A percentile compares a stretch with the other conserved stretches of the same genome.
Conservation (phyloP, 2,329 filamentous ascomycete species). For the Pseudocercospora macadamiae region DNA sequence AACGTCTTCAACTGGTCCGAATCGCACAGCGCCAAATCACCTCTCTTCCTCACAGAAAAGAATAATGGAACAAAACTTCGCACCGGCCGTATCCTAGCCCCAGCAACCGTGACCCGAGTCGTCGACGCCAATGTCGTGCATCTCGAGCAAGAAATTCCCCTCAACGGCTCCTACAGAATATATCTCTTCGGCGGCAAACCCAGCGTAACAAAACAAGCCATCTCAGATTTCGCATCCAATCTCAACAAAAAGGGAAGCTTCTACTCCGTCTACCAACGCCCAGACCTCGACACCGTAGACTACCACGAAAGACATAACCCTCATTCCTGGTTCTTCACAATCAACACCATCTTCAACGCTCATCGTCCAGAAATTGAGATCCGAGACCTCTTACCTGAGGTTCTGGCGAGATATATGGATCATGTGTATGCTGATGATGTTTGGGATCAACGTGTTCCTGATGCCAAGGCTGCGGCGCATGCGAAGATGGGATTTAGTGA, state of each 20-base stretch:
- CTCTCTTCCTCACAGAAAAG: constrained; percentile 65
- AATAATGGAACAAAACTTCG: constrained; percentile 62
- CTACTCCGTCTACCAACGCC: constrained; percentile 66
- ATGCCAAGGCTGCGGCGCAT: constrained; percentile 75
- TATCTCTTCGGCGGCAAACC: constrained; percentile 82
- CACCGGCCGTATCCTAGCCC: constrained; percentile 75
- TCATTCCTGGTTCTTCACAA: constrained; percentile 78
- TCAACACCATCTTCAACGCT: constrained; percentile 75
- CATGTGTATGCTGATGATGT: constrained; percentile 87
- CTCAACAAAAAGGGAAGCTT: constrained; percentile 71
- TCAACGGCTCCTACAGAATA: constrained; percentile 85
- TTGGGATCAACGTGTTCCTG: constrained; percentile 69
- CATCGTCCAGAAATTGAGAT: constrained; percentile 73
- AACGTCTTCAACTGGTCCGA: constrained; percentile 85
- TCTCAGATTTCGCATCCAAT: constrained; percentile 69
- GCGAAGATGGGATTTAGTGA: constrained; percentile 81
- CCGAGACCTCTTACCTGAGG: constrained; percentile 66
- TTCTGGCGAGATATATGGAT: constrained; percentile 75
- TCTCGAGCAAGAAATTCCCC: constrained; percentile 83
- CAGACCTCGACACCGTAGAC: constrained; percentile 64
- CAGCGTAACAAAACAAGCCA: constrained; percentile 60
- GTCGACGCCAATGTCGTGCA: constrained; percentile 88
- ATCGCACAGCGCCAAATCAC: constrained; percentile 70
- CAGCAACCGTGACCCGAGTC: constrained; percentile 81
- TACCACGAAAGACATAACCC: constrained; percentile 85